Percentiles rank a stretch among this genome's conserved stretches.
Conservation (phyloP, 257 asterid genomes). For the Lithospermum erythrorhizon region DNA sequence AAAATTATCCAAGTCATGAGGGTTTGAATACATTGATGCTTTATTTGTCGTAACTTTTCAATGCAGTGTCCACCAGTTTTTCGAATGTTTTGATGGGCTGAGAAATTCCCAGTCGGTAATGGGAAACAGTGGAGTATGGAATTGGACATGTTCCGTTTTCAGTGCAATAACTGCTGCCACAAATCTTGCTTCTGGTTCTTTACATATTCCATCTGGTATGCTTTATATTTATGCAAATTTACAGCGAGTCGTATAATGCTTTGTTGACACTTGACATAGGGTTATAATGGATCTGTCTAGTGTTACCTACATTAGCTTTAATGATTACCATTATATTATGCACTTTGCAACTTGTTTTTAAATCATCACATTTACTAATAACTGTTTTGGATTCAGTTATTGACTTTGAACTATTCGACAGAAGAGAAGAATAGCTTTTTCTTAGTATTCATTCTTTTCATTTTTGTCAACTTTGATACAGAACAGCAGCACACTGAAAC, state of each 20-base stretch:
- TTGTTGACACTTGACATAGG: neutral
- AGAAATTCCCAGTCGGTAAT: conserved; percentile 89
- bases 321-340: neutral
- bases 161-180: conserved; percentile 96
- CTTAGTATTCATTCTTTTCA: conserved; percentile 8
- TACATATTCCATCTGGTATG: conserved; percentile 67
- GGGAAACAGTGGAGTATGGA: conserved; percentile 95
- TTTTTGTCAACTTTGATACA: conserved; percentile 32
- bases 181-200: conserved; percentile 92
- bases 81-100: conserved; percentile 89
- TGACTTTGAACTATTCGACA: neutral
- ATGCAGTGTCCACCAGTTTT: conserved; percentile 95
- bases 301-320: neutral
- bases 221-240: neutral
- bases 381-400: neutral
- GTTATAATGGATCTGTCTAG: neutral
- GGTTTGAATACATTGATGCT: conserved; percentile 14
- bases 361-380: neutral
- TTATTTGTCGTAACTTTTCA: conserved; percentile 12
- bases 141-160: conserved; percentile 90
- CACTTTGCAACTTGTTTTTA: neutral
- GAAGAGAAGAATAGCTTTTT: neutral
- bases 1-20: neutral
- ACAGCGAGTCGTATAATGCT: neutral
- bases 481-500: conserved; percentile 89